Conservation (phyloP, 2,329 filamentous ascomycete species). For the Penicillium thymicola region DNA sequence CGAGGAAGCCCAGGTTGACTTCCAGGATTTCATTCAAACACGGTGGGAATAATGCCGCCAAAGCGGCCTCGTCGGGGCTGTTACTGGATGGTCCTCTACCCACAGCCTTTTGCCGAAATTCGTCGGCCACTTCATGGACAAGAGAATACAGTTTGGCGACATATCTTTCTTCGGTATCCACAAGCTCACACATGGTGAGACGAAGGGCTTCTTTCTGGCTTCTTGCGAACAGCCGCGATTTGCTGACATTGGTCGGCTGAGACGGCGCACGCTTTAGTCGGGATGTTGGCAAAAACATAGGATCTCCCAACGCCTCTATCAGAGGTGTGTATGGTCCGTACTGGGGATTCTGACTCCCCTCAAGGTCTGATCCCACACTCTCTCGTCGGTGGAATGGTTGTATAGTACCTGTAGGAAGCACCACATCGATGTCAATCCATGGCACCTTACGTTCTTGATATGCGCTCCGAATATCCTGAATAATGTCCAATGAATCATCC, state of each 20-base stretch:
- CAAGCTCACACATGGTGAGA: constrained; percentile 82
- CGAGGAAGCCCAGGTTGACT: constrained; percentile 76
- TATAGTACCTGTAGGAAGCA: constrained; percentile 76
- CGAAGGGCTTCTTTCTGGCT: constrained; percentile 81
- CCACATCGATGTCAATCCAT: constrained; percentile 82
- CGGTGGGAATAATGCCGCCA: constrained; percentile 75
- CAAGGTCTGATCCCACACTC: constrained; percentile 51
- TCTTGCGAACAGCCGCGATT: constrained; percentile 71
- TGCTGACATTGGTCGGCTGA: constrained; percentile 74
- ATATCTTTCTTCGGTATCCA: constrained; percentile 93
- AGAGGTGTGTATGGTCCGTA: constrained; percentile 77
- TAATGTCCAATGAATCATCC: constrained; percentile 70
- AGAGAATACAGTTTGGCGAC: constrained; percentile 83
- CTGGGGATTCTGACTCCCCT: constrained; percentile 44
- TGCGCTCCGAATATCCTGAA: constrained; percentile 69
- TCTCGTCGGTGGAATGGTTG: constrained; percentile 58
- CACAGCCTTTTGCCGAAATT: constrained; percentile 70
- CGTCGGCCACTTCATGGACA: constrained; percentile 73
- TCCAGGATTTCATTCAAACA: constrained; percentile 77
- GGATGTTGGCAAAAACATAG: constrained; percentile 82
- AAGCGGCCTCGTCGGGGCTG: constrained; percentile 68
- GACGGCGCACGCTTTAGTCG: constrained; percentile 82
- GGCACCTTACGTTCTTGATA: constrained; percentile 77
- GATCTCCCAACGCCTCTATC: constrained; percentile 75
- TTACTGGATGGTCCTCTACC: constrained; percentile 58